Evolutionary conservation across 768 basidiomycete genomes (phyloP).

Genomic region (Agrocybe pediades): DNA sequence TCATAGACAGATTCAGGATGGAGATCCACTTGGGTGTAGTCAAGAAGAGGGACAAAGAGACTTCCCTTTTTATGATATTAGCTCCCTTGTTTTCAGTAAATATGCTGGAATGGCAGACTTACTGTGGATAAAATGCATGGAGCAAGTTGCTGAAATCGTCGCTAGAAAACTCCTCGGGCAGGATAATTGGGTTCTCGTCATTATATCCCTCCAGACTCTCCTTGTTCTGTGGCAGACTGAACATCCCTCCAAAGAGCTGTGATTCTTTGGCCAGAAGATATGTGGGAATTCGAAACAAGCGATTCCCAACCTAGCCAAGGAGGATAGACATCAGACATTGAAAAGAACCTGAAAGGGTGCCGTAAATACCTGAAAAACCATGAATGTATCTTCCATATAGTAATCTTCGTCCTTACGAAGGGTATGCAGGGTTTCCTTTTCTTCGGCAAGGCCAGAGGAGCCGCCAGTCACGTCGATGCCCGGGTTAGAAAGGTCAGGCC

Average conservation of each 20-base stretch:
- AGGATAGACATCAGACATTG: neutral
- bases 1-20: slow-evolving; percentile 4
- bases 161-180: neutral
- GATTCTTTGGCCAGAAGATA: neutral
- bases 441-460: neutral
- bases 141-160: slow-evolving; percentile 1
- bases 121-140: neutral
- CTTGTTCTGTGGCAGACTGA: neutral
- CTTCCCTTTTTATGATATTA: neutral
- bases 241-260: neutral
- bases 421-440: neutral
- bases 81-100: neutral
- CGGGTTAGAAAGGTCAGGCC: too few species aligned
- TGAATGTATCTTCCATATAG: neutral
- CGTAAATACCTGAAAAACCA: neutral
- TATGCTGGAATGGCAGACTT: neutral
- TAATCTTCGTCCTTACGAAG: neutral
- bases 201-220: neutral
- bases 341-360: too few species aligned
- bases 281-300: neutral
- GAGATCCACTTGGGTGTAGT: slow-evolving; percentile 6
- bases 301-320: neutral
- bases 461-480: neutral
- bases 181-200: neutral
- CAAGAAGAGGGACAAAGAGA: neutral